These are phyloP conservation scores for Microthlaspi erraticum DNA, from an alignment of 345 rosid species.

Conservation along the genomic window DNA sequence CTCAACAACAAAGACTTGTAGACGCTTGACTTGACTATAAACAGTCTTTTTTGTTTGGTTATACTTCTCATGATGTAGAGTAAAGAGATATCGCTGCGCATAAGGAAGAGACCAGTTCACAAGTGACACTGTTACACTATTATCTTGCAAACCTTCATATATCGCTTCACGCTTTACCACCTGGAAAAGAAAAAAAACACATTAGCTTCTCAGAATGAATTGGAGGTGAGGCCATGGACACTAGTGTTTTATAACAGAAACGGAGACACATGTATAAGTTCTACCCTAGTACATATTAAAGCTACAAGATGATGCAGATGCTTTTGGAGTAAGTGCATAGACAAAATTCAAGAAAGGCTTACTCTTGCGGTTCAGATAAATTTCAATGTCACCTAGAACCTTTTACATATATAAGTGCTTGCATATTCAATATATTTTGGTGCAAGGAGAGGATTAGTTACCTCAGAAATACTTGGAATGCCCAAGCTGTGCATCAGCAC, in stretches of 20 bases:
- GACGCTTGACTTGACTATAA: constrained; percentile 49
- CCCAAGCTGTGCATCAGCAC: constrained; percentile 69
- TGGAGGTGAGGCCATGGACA: constrained; percentile 6
- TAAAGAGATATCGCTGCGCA: constrained; percentile 85
- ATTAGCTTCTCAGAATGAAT: constrained; percentile 3
- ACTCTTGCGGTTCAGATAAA: constrained; percentile 7
- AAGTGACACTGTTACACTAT: constrained; percentile 58
- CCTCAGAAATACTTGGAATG: constrained; percentile 84
- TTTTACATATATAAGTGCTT: constrained; percentile 11
- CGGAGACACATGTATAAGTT: constrained; percentile 16
- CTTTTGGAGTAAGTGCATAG: constrained; percentile 5
- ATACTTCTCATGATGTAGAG: constrained; percentile 63
- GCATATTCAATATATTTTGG: constrained; percentile 19
- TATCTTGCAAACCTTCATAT: constrained; percentile 57
- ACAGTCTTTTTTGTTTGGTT: constrained; percentile 57
- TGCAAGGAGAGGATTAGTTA: constrained; percentile 41
- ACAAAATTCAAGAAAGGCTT: constrained; percentile 30
- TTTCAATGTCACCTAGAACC: constrained; percentile 9
- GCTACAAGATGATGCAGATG: constrained; percentile 21
- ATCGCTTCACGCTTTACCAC: constrained; percentile 78
- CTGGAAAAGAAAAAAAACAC: constrained; percentile 46
- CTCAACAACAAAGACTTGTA: constrained; percentile 66
- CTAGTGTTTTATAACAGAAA: constrained; percentile 7
- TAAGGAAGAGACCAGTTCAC: constrained; percentile 91
- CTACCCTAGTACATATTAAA: constrained; percentile 27